Conservation (phyloP, 306 rosid species). For the Arachis stenosperma region DNA sequence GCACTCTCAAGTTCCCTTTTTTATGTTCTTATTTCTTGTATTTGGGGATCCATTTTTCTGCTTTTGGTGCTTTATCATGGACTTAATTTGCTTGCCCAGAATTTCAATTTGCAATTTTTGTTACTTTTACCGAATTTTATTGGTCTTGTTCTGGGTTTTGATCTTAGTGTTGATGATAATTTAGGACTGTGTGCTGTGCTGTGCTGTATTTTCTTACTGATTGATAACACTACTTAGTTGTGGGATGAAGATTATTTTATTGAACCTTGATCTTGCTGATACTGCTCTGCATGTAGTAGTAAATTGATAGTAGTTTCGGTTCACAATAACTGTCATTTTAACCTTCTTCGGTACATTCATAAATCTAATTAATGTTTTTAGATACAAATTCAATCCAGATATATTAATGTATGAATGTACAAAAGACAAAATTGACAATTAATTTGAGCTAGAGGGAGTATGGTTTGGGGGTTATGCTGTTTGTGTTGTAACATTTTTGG, state of each 20-base stretch:
- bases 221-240: background rate
- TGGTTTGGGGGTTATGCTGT: slow-evolving; percentile 23
- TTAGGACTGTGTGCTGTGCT: background rate
- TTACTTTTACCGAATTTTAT: slow-evolving; percentile 9
- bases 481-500: background rate
- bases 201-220: background rate
- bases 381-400: no score
- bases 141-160: slow-evolving; percentile 23
- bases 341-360: no score
- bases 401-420: no score
- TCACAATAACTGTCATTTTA: no score
- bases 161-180: slow-evolving; percentile 32
- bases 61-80: background rate
- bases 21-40: background rate
- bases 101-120: background rate
- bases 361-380: no score
- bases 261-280: slow-evolving; percentile 23
- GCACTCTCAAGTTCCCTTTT: background rate
- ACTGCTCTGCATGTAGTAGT: slow-evolving; percentile 13
- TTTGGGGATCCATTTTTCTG: slow-evolving; percentile 4
- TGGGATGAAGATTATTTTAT: slow-evolving; percentile 24
- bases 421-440: no score
- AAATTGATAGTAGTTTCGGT: background rate
- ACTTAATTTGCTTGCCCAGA: slow-evolving; percentile 13
- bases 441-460: no score